Evolutionary conservation across 768 basidiomycete species (phyloP), one percentile per base, ranked within the genome.

Genomic region (Neoboletus magnificus): DNA sequence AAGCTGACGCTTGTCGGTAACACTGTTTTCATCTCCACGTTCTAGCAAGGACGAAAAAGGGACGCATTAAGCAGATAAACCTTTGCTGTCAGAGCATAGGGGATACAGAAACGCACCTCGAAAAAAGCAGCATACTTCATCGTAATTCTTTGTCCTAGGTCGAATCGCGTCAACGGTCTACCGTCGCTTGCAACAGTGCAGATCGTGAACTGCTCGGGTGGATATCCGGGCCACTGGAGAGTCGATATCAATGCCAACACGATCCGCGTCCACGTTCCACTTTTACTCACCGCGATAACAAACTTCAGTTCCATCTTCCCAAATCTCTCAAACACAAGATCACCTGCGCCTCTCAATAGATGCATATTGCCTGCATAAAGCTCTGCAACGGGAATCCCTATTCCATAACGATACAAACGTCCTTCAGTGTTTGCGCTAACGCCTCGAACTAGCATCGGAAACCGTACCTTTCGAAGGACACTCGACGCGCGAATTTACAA

Each of bases 171-270:
- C 20, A 52, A 5, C 1, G 25, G 43, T 12, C 48, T 32, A 5
- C 46, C 56, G 18, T 45, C 9, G 16, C 2, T 0, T 27, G 16
- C 12, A 4, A 3, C 8, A 20, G 32, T 29, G 7, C 5, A 1
- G 44, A 62, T 40, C 40, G 9, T 25, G 20, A 5, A 40, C 15
- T 4, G 29, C 5, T 18, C 32, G 4, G 25, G 10, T 8, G 15
- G 1, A 49, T 59, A 62, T 11, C 52, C 61, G 3, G 50, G 50
- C 61, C 61, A 62, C 57, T 62, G 11, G 35, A 39, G 8, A 40
- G 42, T 48, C 36, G 35, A 25, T 25, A 22, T 20, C 30, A 2
- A 29, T 27, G 5, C 27, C 30, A 20, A n/a, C 7, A 4, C 12
- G n/a, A 11, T 10, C 9, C 10, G 12, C 12, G 13, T 40, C 22